Conservation (phyloP, 345 rosid species). For the Arabis hirsuta region DNA sequence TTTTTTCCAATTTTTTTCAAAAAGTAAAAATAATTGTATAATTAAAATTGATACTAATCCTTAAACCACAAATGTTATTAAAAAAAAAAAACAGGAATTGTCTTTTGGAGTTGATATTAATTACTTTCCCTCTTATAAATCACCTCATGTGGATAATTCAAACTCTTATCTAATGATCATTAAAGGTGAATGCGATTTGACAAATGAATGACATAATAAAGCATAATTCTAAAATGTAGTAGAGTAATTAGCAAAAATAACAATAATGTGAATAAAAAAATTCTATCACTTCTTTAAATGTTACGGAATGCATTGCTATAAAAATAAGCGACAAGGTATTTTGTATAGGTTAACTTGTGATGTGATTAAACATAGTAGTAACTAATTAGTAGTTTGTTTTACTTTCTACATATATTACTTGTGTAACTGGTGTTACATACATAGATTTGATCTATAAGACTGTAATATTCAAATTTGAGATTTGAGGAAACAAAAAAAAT, state of each 20-base stretch:
- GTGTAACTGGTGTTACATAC: neutral
- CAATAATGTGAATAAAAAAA: neutral
- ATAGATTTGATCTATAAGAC: neutral
- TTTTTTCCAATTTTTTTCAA: too few species aligned
- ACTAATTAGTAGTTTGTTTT: neutral
- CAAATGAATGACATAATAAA: neutral
- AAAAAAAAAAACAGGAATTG: neutral
- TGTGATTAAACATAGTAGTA: constrained; percentile 2
- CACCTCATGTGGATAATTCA: neutral
- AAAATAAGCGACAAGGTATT: neutral
- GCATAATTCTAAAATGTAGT: neutral
- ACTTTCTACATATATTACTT: neutral
- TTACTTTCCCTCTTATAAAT: neutral
- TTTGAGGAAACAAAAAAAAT: constrained; percentile 20
- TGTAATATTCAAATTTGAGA: constrained; percentile 17
- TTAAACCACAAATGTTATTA: constrained; percentile 1
- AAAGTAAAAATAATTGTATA: too few species aligned
- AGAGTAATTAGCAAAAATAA: neutral
- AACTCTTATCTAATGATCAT: neutral
- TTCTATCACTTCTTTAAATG: neutral
- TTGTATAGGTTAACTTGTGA: constrained; percentile 2
- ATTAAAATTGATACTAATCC: constrained; percentile 11
- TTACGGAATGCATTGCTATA: neutral
- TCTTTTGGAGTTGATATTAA: constrained; percentile 19
- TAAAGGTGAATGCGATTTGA: neutral